A percentile compares a stretch with the other conserved stretches of the same genome.
Evolutionary conservation across 116 monocot genomes (phyloP).

Genomic region (Phalaenopsis hybrid): DNA sequence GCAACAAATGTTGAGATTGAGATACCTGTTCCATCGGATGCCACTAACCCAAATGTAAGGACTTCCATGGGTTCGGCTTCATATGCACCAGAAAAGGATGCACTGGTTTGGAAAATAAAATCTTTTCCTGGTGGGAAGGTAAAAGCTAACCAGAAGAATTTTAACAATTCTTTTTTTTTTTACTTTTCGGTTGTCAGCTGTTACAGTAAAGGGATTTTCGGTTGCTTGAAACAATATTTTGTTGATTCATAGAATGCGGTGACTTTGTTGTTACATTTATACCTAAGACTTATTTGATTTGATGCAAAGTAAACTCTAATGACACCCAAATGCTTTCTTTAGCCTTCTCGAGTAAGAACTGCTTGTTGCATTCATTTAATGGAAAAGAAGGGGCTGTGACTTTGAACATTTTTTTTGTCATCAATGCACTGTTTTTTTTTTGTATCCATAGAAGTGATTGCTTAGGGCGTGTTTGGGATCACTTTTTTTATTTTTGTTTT

Average conservation of each 20-base stretch:
- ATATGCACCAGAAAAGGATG: conserved; percentile 97
- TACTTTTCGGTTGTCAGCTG: neutral
- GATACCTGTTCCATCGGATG: conserved; percentile 82
- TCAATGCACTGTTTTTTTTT: neutral
- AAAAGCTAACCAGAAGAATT: neutral
- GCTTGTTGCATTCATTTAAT: no score
- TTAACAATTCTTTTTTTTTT: neutral
- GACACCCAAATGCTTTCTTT: no score
- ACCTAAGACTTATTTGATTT: no score
- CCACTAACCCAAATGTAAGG: conserved; percentile 83
- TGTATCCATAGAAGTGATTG: neutral
- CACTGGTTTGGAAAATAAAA: conserved; percentile 95
- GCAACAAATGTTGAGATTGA: conserved; percentile 98
- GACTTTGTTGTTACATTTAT: neutral
- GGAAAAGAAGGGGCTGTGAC: no score
- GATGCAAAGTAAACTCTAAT: no score
- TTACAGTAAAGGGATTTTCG: no score
- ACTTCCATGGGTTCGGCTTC: conserved; percentile 98
- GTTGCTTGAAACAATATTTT: no score
- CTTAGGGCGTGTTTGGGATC: no score
- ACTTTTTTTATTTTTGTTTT: no score
- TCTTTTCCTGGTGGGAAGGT: conserved; percentile 99
- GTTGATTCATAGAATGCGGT: no score
- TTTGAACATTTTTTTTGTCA: no score
- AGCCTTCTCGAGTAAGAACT: no score